Base-by-base conservation (phyloP, 2,329 filamentous ascomycete species). In the Fusarium sp. region DNA sequence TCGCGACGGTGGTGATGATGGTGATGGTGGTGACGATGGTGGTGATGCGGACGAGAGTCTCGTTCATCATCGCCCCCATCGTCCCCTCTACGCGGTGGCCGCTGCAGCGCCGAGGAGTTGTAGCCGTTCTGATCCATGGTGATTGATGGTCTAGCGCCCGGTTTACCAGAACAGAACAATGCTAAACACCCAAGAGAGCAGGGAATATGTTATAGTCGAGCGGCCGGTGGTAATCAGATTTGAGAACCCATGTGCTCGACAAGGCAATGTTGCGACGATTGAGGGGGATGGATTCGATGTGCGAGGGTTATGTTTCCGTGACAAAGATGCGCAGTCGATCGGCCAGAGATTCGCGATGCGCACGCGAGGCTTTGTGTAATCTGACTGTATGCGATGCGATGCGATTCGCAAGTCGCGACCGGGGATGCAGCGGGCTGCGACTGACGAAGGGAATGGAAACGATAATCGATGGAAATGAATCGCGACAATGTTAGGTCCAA, bases 31-130 rank as follows among this genome's bases (percentile, higher is more conserved):
- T 79, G 76, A 72, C 78, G 77, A 67, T 77, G 74, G 56, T 80
- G 79, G 60, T 77, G 77, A 68, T 80, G 72, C 25, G 63, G 58
- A 50, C 69, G 68, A 63, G 71, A 48, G 41, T 82, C 79, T 54
- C 78, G 77, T 60, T 79, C 76, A 48, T 79, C 74, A 62, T 80
- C 79, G 66, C 76, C 80, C 59, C 81, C 82, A 59, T 81, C 82
- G 56, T 81, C 78, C 74, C 78, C 80, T 76, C 78, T 67, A 49
- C 63, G 72, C 37, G 66, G 67, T 67, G 81, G 82, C 67, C 79
- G 82, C 73, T 83, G 83, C 77, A 86, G 78, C 74, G 86, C 82
- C 50, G 83, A 85, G 66, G 85, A 85, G 69, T 79, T 82, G 71
- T 85, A 86, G 74, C 81, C 81, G 70, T 80, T 74, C 61, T 73